Base-by-base conservation (phyloP, 2,329 filamentous ascomycete genomes). In the Tolypocladium cylindrosporum region DNA sequence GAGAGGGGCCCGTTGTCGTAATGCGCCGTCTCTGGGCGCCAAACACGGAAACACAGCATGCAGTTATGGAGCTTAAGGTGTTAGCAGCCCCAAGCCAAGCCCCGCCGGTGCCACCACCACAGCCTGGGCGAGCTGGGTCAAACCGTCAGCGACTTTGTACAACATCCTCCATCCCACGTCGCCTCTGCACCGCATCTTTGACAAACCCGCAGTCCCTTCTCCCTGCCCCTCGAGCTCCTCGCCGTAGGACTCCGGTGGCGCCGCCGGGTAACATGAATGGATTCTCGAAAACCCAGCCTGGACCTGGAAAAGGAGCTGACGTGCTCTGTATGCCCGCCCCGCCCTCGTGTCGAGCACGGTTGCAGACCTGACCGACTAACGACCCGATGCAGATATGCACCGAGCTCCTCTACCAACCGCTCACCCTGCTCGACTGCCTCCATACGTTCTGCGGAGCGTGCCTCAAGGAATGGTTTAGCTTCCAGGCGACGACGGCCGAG, bases 401-500 rank as follows among this genome's bases (percentile, higher is more conserved):
- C 66, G 94, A 97, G 73, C 83, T 96, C 63, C 85, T 96, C 62
- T 95, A 91, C 75, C 90, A 95, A 72, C 91, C 92, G 40, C 81
- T 96, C 62, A 96, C 91, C 36, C 85, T 96, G 55, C 89, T 96
- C 72, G 90, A 96, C 77, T 96, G 91, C 71, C 83, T 96, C 51
- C 91, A 96, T 75, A 97, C 93, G 52, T 99, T 95, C 74, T 99
- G 94, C 77, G 94, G 92, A 62, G 89, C 90, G 43, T 99, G 94
- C 70, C 74, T 97, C 59, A 96, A 96, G 72, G 91, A 96, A 77
- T 99, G 94, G 94, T 99, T 97, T 71, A 77, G 79, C 62, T 94
- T 86, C 73, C 91, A 96, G 71, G 86, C 86, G 42, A 77, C 79
- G 37, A 78, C 79, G 16, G 81, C 81, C 50, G 81, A 80, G 62